phyloP scores from a whole-genome alignment of 179 eudicot species.

The Vitellaria paradoxa region DNA sequence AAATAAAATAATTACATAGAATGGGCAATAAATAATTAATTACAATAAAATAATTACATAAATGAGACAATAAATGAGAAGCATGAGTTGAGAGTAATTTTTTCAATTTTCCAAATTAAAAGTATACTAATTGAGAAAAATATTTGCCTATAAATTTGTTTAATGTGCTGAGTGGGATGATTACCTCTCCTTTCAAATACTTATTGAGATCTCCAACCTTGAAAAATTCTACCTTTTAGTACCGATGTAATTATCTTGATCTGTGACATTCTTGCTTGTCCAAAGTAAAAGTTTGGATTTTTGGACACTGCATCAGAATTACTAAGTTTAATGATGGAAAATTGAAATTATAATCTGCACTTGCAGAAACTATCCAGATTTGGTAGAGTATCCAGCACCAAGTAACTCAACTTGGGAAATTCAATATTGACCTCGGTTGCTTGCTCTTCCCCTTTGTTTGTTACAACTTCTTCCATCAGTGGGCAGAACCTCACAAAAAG shows the following conservation, averaged over 20 bases:
- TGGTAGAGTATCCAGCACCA: background rate
- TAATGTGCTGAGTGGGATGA: no score
- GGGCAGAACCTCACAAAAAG: background rate
- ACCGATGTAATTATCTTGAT: background rate
- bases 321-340: background rate
- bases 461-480: background rate
- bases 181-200: conserved; percentile 7
- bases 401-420: background rate
- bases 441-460: background rate
- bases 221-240: no score
- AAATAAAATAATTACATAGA: no score
- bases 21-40: no score
- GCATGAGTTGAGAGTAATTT: no score
- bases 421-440: background rate
- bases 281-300: background rate
- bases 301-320: background rate
- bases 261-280: background rate
- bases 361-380: background rate
- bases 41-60: no score
- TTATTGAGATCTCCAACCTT: background rate
- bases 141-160: no score
- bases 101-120: no score
- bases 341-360: background rate
- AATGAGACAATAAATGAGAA: no score
- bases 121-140: no score